phyloP scores from a whole-genome alignment of 1,139 yeast species.

The Saccharomycopsis phalli region DNA sequence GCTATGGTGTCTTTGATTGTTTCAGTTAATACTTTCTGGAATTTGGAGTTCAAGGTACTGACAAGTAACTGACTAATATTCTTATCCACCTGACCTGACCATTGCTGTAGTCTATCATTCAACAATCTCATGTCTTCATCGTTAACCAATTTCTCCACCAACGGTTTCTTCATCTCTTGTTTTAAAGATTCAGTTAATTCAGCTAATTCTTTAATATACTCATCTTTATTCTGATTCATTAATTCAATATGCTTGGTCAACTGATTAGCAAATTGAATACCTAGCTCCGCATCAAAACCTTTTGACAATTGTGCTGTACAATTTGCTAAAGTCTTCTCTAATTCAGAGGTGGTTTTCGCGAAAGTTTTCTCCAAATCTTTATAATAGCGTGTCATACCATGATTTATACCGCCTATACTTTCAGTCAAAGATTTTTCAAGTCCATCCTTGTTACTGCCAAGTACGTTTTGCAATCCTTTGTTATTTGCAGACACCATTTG shows the following conservation, averaged over 20 bases:
- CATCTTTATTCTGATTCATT: background rate
- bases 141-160: constrained; percentile 14
- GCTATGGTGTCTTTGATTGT: constrained; percentile 10
- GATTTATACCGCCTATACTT: no score
- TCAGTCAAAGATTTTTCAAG: no score
- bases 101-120: constrained; percentile 10
- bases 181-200: constrained; percentile 2
- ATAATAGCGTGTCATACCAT: no score
- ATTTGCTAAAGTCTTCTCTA: background rate
- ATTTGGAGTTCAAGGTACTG: constrained; percentile 15
- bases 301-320: no score
- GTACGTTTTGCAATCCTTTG: no score
- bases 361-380: no score
- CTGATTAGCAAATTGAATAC: background rate
- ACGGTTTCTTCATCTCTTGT: constrained; percentile 7
- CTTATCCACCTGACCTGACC: constrained; percentile 18
- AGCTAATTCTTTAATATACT: background rate
- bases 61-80: constrained; percentile 17
- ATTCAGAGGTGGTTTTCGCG: background rate
- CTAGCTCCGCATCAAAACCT: no score
- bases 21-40: constrained; percentile 12
- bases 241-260: background rate
- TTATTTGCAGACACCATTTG: no score
- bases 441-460: no score
- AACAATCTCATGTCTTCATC: constrained; percentile 14